Evolutionary conservation across 1,284 basidiomycete species (phyloP), one percentile per base, ranked within the genome.

Genomic region (Heterobasidion parviporum): DNA sequence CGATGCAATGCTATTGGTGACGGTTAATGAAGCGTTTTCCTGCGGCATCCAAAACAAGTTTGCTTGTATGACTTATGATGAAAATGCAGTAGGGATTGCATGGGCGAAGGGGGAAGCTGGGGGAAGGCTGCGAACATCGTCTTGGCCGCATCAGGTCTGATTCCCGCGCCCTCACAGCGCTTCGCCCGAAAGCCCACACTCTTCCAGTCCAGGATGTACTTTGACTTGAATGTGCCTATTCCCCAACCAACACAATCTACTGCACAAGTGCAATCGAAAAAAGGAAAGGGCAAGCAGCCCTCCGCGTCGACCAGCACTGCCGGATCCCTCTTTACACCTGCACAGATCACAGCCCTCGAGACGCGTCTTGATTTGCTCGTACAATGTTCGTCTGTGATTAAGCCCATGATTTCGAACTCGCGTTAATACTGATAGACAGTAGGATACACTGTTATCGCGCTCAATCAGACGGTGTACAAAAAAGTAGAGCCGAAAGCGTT

Each of bases 401-500:
- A 49, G 50, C 60, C 68, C 53, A 68, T 59, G 10, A 33, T 53
- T 54, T 26, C 36, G 36, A 20, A 14, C 43, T 26, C 26, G 26
- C 12, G 15, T 36, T 8, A 52, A 14, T 61, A 32, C 32, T 6
- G 16, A 8, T 6, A 57, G 53, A 53, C 73, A 91, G 88, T 92
- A 76, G 88, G 89, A 79, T 92, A 91, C 68, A 79, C 83, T 20
- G 81, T 89, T 15, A 68, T 91, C 50, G 87, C 83, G 1, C 75
- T 92, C 58, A 85, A 82, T 61, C 88, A 91, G 62, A 81, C 78
- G 0, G 74, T 85, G 9, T 70, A 80, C 56, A 81, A 82, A 54
- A 85, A 81, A 60, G 74, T 90, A n/a, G 87, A 89, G 60, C 72
- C 79, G 5, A 87, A 85, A 66, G 75, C 73, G 0, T 83, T 87